Evolutionary conservation across 352 stramenopile genomes (phyloP).

Genomic region (Phytophthora pinifolia): DNA sequence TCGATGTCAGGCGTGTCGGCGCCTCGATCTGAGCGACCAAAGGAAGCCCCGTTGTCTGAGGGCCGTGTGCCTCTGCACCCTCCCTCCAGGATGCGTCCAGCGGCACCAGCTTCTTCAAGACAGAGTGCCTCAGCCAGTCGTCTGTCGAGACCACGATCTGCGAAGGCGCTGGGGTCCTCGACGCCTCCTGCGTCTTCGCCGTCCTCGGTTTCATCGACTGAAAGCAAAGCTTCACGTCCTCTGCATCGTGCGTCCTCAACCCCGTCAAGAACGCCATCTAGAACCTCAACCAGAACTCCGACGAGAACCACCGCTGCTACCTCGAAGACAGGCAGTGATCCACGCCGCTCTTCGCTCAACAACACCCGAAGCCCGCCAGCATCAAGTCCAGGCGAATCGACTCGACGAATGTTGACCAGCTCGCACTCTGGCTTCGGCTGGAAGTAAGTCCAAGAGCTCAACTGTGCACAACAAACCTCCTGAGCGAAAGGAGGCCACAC

Average conservation of each 20-base stretch:
- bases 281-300: constrained; percentile 18
- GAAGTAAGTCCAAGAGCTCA: constrained; percentile 23
- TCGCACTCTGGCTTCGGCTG: constrained; percentile 31
- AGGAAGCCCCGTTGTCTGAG: constrained; percentile 13
- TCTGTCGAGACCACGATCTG: constrained; percentile 25
- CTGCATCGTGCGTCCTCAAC: constrained; percentile 28
- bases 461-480: constrained; percentile 6
- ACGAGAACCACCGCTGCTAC: constrained; percentile 12
- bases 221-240: constrained; percentile 22
- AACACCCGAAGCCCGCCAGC: constrained; percentile 26
- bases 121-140: constrained; percentile 27
- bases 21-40: constrained; percentile 25
- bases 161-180: constrained; percentile 15
- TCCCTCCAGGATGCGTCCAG: constrained; percentile 21
- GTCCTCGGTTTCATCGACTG: constrained; percentile 19
- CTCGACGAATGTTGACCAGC: constrained; percentile 18
- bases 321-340: constrained; percentile 8
- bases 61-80: constrained; percentile 26
- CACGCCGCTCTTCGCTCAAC: constrained; percentile 22
- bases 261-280: constrained; percentile 3
- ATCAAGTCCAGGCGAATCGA: constrained; percentile 12
- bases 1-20: constrained; percentile 24
- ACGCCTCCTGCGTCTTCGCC: constrained; percentile 24
- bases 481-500: constrained; percentile 9
- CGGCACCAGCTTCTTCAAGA: constrained; percentile 17